Evolutionary conservation across 23 red algal genomes (phyloP).

Genomic region (Cyanidioschyzon merolae): DNA sequence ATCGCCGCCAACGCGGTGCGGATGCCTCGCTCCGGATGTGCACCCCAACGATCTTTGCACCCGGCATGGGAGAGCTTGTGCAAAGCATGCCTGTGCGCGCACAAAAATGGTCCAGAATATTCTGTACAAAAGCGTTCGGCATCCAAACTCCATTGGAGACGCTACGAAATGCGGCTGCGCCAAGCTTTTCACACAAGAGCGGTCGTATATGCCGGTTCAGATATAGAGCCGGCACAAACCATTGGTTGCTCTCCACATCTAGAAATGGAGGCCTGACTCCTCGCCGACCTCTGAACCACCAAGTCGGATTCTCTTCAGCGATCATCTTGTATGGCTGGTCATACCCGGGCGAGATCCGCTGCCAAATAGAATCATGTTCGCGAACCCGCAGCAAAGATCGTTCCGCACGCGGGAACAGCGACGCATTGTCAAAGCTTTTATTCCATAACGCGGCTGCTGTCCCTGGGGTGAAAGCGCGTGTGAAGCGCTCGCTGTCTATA

Average conservation of each 20-base stretch:
- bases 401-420: no score
- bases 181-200: not conserved
- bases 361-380: not conserved
- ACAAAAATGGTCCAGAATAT: not conserved
- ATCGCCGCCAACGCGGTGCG: not conserved
- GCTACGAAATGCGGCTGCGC: not conserved
- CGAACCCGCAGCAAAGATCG: not conserved
- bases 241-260: not conserved
- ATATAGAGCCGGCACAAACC: not conserved
- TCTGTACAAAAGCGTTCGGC: not conserved
- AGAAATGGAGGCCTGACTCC: not conserved
- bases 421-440: no score
- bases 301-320: not conserved
- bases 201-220: slow-evolving; percentile 1
- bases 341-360: not conserved
- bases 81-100: not conserved
- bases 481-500: not conserved
- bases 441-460: not conserved
- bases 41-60: not conserved
- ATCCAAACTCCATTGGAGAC: not conserved
- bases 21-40: slow-evolving; percentile 14
- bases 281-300: not conserved
- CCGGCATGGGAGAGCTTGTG: not conserved
- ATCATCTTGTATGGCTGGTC: not conserved
- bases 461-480: not conserved